A percentile compares a stretch with the other conserved stretches of the same genome.
Conservation (phyloP, 352 stramenopile species). For the Elongisporangium anandrum region DNA sequence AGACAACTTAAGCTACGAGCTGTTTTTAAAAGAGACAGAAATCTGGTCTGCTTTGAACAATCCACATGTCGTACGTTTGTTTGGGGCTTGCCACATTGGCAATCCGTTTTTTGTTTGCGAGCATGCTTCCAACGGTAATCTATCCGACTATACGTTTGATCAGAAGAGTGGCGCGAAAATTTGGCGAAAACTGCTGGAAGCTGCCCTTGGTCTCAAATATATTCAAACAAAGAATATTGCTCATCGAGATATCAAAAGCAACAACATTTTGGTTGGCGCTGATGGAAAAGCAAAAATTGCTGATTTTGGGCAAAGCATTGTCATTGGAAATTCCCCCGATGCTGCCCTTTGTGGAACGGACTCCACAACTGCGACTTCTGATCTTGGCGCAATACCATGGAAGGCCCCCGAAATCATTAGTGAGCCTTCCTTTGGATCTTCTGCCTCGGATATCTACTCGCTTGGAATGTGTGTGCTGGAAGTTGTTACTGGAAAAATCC, state of each 20-base stretch:
- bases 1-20: constrained; percentile 4
- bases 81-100: constrained; percentile 14
- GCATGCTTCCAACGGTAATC: constrained; percentile 6
- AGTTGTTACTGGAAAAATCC: too few relatives aligned
- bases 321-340: too few relatives aligned
- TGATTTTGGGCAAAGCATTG: constrained; percentile 17
- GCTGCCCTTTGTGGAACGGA: too few relatives aligned
- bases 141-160: constrained; percentile 1
- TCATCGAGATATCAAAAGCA: constrained; percentile 80
- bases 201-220: constrained; percentile 47
- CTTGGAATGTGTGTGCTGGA: too few relatives aligned
- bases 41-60: constrained; percentile 21
- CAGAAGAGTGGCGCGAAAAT: too few relatives aligned
- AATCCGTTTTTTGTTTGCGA: constrained; percentile 21
- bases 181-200: constrained; percentile 41
- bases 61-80: constrained; percentile 22
- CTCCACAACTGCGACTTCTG: too few relatives aligned
- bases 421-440: too few relatives aligned
- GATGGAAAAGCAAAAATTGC: constrained; percentile 16
- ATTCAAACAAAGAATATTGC: constrained; percentile 51
- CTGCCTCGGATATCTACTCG: too few relatives aligned
- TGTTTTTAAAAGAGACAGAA: constrained; percentile 17
- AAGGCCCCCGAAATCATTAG: constrained; percentile 18
- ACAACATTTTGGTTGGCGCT: constrained; percentile 65
- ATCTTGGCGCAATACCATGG: constrained; percentile 7